Percentiles rank a stretch among this genome's conserved stretches.
These are phyloP conservation scores for Tylopilus subfusipes DNA, from an alignment of 768 basidiomycete genomes.

Conservation along the genomic window DNA sequence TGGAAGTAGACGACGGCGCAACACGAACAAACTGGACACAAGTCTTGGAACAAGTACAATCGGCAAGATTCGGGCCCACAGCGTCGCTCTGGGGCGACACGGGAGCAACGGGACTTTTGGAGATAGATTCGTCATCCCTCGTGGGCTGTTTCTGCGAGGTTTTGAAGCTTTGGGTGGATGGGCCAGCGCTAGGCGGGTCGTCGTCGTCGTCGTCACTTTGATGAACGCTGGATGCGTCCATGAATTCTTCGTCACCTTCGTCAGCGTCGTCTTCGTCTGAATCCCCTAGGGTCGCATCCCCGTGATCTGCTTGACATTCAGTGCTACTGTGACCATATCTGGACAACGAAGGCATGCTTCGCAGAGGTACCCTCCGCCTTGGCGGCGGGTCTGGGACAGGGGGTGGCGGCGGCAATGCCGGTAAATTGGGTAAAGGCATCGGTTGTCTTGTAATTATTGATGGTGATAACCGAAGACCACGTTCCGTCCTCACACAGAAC, in stretches of 20 bases:
- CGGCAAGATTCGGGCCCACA: neutral
- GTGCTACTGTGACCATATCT: conserved; percentile 32
- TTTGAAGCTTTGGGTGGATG: conserved; percentile 9
- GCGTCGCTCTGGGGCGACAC: neutral
- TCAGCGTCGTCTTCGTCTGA: conserved; percentile 36
- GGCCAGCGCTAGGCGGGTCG: conserved; percentile 23
- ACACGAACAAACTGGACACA: conserved; percentile 3
- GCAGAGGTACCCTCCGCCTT: conserved; percentile 34
- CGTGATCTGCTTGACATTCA: conserved; percentile 24
- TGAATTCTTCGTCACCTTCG: conserved; percentile 32
- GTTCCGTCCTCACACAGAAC: conserved; percentile 29
- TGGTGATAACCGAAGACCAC: conserved; percentile 43
- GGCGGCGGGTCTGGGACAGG: conserved; percentile 10
- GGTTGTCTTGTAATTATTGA: conserved; percentile 43
- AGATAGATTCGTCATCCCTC: neutral
- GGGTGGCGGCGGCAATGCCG: conserved; percentile 39
- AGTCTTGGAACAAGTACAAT: conserved; percentile 7
- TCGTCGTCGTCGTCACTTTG: conserved; percentile 38
- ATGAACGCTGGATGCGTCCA: conserved; percentile 34
- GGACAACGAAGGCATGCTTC: conserved; percentile 54
- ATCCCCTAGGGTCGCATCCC: conserved; percentile 18
- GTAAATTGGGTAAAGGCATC: conserved; percentile 49
- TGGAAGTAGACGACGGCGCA: conserved; percentile 7
- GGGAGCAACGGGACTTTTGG: conserved; percentile 3
- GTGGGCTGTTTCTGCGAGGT: conserved; percentile 11